Conservation (phyloP, 768 basidiomycete genomes). For the Boletus rufocinnamomeus region DNA sequence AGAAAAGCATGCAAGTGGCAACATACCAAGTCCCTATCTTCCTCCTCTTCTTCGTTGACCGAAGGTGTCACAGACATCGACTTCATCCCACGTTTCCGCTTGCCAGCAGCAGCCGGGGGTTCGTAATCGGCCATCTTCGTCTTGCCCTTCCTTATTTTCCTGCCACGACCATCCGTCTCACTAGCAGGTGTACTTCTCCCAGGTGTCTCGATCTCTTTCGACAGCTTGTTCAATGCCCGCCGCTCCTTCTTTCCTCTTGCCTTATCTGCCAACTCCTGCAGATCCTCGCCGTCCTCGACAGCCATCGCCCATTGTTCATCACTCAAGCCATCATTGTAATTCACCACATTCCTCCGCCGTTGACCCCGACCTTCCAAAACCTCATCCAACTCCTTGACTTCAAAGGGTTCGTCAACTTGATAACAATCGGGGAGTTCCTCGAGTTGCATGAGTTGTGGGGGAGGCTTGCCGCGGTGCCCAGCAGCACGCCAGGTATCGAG, state of each 20-base stretch:
- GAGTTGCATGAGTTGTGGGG: constrained; percentile 74
- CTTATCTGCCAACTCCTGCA: constrained; percentile 71
- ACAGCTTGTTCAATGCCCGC: constrained; percentile 57
- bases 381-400: constrained; percentile 54
- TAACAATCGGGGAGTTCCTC: constrained; percentile 94
- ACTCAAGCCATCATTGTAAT: constrained; percentile 90
- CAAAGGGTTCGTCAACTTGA: constrained; percentile 81
- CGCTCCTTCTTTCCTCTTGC: constrained; percentile 65
- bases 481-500: constrained; percentile 66
- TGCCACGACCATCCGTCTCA: constrained; percentile 55
- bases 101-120: constrained; percentile 44
- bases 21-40: constrained; percentile 70
- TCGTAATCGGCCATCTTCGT: constrained; percentile 59
- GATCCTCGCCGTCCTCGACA: constrained; percentile 78
- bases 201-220: constrained; percentile 61
- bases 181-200: constrained; percentile 65
- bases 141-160: constrained; percentile 61
- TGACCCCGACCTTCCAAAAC: constrained; percentile 78
- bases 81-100: constrained; percentile 76
- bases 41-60: constrained; percentile 71
- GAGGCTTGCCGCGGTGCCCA: constrained; percentile 79
- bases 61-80: constrained; percentile 79
- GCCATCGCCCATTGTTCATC: constrained; percentile 95
- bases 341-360: constrained; percentile 79
- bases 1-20: not conserved